These are phyloP conservation scores for Myochromella boudieri DNA, from an alignment of 768 basidiomycete species.

Conservation along the genomic window DNA sequence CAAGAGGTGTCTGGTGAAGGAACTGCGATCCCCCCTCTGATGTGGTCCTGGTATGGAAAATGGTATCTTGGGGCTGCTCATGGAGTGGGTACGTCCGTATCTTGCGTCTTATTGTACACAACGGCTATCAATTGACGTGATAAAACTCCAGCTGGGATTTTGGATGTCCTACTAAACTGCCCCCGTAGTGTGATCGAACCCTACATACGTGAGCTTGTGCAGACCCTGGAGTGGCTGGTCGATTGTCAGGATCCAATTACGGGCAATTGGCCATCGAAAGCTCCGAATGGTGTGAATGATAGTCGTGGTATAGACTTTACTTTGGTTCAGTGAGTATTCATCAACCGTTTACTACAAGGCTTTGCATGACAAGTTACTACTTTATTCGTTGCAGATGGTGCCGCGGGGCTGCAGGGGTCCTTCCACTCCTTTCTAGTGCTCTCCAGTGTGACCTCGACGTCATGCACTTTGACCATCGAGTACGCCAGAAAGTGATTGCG, in stretches of 20 bases:
- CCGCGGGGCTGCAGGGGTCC: constrained; percentile 53
- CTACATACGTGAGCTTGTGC: constrained; percentile 39
- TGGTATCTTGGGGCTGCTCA: constrained; percentile 58
- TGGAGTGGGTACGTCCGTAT: constrained; percentile 47
- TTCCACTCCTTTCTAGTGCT: constrained; percentile 46
- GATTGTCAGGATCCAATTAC: constrained; percentile 39
- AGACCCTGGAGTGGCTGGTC: constrained; percentile 48
- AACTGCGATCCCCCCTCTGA: constrained; percentile 39
- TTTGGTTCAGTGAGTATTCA: constrained; percentile 55
- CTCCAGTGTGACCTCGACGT: constrained; percentile 27
- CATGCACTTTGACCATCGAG: constrained; percentile 19
- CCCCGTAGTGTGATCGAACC: constrained; percentile 34
- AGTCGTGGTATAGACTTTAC: too few relatives aligned
- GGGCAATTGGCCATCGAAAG: constrained; percentile 56
- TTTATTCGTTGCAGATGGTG: constrained; percentile 46
- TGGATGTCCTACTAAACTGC: constrained; percentile 48
- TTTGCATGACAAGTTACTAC: not conserved
- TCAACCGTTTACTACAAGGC: not conserved
- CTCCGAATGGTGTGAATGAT: too few relatives aligned
- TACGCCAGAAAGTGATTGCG: constrained; percentile 25
- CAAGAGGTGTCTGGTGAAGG: not conserved
- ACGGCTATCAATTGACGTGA: not conserved
- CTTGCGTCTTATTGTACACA: not conserved
- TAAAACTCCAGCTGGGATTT: constrained; percentile 45
- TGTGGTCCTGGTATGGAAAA: constrained; percentile 63